phyloP scores from a whole-genome alignment of 768 basidiomycete species.

The Mycena albidolilacea region DNA sequence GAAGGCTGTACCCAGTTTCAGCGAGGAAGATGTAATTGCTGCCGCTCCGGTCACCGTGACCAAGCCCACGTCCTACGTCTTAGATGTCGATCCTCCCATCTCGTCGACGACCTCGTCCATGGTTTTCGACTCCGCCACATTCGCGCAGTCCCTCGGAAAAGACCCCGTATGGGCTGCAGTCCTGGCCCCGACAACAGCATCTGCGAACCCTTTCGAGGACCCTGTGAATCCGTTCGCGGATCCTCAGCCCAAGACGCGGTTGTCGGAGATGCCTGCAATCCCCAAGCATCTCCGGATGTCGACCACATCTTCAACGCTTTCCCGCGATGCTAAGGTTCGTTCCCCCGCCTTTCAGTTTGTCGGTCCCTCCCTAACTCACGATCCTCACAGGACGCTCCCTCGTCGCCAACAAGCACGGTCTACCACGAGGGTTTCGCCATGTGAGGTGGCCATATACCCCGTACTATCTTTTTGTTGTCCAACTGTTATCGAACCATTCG shows the following conservation, averaged over 20 bases:
- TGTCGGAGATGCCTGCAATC: slow-evolving; percentile 39
- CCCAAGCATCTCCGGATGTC: slow-evolving; percentile 38
- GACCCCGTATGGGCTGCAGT: slow-evolving; percentile 35
- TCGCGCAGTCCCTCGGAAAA: slow-evolving; percentile 35
- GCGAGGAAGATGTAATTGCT: slow-evolving; percentile 7
- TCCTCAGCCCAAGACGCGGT: slow-evolving; percentile 31
- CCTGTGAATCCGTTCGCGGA: slow-evolving; percentile 38
- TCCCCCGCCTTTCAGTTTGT: not conserved
- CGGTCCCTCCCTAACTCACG: not conserved
- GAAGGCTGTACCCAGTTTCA: slow-evolving; percentile 30
- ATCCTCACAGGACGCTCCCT: slow-evolving; percentile 14
- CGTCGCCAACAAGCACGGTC: slow-evolving; percentile 33
- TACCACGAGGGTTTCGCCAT: slow-evolving; percentile 37
- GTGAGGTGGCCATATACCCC: slow-evolving; percentile 25
- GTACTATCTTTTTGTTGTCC: slow-evolving; percentile 14
- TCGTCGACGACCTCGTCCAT: slow-evolving; percentile 22
- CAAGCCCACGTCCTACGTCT: slow-evolving; percentile 23
- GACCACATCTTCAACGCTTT: slow-evolving; percentile 36
- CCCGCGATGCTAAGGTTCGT: slow-evolving; percentile 15
- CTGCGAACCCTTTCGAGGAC: slow-evolving; percentile 40
- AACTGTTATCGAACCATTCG: slow-evolving; percentile 20
- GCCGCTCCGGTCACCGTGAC: not conserved
- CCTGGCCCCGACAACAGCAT: slow-evolving; percentile 29
- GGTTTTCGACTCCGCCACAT: slow-evolving; percentile 32
- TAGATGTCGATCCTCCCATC: slow-evolving; percentile 34